Evolutionary conservation across 2,329 filamentous ascomycete species (phyloP), one percentile per base, ranked within the genome.

Genomic region (Aphanocladium album): DNA sequence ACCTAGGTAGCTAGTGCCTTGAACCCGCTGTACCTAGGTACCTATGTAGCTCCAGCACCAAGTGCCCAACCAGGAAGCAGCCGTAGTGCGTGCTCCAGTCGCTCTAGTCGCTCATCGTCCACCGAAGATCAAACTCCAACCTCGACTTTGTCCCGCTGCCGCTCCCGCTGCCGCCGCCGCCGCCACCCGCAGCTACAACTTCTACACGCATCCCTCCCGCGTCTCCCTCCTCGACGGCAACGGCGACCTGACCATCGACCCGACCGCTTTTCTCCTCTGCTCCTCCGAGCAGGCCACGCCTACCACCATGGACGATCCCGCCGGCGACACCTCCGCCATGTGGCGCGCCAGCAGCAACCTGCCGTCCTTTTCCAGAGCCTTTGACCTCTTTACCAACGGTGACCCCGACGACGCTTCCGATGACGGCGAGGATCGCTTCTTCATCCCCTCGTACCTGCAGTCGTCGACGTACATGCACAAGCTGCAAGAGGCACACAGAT

Each of bases 391-490:
- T 63, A 75, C 78, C 69, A 67, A 69, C 45, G 67, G 67, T 60
- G 69, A 73, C 64, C 65, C 70, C 25, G 56, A 64, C 19, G 63
- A 60, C 50, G 64, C 64, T 45, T 47, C 69, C 65, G 64, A 68
- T 17, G 64, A 67, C 57, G 64, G 67, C 9, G 68, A 70, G 1
- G 69, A 80, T 61, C 68, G 74, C 61, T 93, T 93, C 79, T 92
- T 96, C 73, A 82, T 88, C 12, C 93, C 93, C 1, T 92, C 91
- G 5, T 97, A 97, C 74, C 82, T 98, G 49, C 80, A 82, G 66
- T 85, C 85, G 43, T 93, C 91, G 16, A 84, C 86, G 68, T 93
- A 96, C 73, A 85, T 93, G 57, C 83, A 89, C 67, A 87, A 84
- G 71, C 80, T 97, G 52, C 85, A 89, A 67, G 86, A 90, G 63